Base-by-base conservation (phyloP, 2,329 filamentous ascomycete genomes). In the Monilinia laxa region DNA sequence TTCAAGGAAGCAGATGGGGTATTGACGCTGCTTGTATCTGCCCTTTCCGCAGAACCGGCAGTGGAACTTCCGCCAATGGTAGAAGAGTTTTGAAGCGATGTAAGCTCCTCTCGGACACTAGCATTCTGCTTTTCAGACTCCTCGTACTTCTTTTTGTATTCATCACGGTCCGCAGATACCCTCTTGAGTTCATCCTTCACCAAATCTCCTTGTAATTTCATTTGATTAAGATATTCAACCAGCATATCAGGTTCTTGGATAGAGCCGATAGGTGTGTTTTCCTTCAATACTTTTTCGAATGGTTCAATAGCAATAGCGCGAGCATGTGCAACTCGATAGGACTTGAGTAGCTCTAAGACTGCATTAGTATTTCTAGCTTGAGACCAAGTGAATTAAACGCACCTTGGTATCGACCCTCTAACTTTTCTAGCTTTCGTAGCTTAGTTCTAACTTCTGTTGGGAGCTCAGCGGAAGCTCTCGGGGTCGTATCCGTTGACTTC, bases 121-220 rank as follows among this genome's bases (percentile, higher is more conserved):
- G 84, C 84, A 0, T 87, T 80, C 62, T 85, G 84, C 74, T 88
- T 85, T 70, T 92, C 86, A 0, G 84, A 81, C 59, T 89, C 86
- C n/a, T 90, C 86, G 2, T 88, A 80, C 76, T 91, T 92, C 78
- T 89, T 90, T 77, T 92, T 94, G 68, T 90, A 82, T 20, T 87
- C 86, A 68, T 97, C 92, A 68, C 90, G 89, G 75, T 98, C 93
- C 4, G 85, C 84, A 0, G 92, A 90, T 0, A 98, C 87, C 16
- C 92, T 85, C 79, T 96, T 97, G 66, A 97, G 82, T 78, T 99
- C 95, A 56, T 96, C 90, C 85, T 96, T 89, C 3, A 96, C 88
- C 91, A 99, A 96, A 73, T 96, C 92, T 53, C 89, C 89, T 75
- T 96, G 94, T 64, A 93, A 78, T 69, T 89, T 94, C 52, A 96